phyloP scores from a whole-genome alignment of 257 asterid species.

The Solanum medicagineum region DNA sequence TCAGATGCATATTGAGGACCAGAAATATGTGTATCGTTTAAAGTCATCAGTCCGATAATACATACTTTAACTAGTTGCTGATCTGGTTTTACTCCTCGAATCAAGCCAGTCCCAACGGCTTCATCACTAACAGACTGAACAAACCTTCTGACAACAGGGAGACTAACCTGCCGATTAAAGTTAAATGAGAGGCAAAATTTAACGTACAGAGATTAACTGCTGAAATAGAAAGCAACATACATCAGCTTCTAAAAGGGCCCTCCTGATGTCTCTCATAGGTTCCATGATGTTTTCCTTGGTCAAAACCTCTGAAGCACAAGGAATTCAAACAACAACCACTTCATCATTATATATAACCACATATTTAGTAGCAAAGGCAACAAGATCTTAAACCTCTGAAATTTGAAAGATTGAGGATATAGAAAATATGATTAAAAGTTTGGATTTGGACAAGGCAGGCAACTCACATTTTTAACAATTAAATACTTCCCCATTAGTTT shows the following conservation, averaged over 20 bases:
- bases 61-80: constrained; percentile 94
- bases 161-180: constrained; percentile 66
- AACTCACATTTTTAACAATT: neutral
- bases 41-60: neutral
- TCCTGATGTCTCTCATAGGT: constrained; percentile 91
- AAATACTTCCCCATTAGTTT: neutral
- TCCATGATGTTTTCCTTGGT: constrained; percentile 92
- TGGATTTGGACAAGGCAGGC: neutral
- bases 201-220: neutral
- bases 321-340: neutral
- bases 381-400: neutral
- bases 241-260: constrained; percentile 97
- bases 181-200: neutral
- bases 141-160: constrained; percentile 95
- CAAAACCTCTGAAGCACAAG: constrained; percentile 59
- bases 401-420: neutral
- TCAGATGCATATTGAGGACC: neutral
- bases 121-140: constrained; percentile 80
- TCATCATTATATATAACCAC: neutral
- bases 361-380: neutral
- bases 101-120: constrained; percentile 88
- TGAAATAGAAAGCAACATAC: constrained; percentile 27
- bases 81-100: constrained; percentile 90
- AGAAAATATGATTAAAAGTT: neutral
- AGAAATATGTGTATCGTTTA: neutral